A percentile compares a stretch with the other conserved stretches of the same genome.
Conservation (phyloP, 169 alveolate species). For the Fabrea salina region DNA sequence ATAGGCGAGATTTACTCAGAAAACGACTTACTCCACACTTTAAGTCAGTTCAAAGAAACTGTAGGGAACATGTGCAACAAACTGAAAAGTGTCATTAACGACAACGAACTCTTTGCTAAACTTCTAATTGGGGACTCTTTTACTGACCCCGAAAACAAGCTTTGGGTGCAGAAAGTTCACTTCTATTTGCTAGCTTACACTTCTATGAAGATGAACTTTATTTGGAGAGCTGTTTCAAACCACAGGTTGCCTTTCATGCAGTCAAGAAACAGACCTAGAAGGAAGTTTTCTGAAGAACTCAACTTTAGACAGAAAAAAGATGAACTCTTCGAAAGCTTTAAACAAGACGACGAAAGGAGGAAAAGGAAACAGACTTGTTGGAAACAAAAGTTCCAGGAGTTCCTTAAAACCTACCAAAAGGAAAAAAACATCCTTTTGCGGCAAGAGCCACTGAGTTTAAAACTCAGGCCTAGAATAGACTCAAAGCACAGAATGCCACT, state of each 20-base stretch:
- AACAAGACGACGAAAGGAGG: background rate
- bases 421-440: background rate
- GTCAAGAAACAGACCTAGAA: no score
- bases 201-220: slow-evolving; percentile 13
- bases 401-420: background rate
- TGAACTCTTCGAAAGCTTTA: no score
- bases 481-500: background rate
- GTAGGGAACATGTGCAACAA: background rate
- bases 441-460: background rate
- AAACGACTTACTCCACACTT: no score
- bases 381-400: background rate
- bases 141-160: no score
- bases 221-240: background rate
- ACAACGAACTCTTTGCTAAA: background rate
- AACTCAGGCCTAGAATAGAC: background rate
- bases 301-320: no score
- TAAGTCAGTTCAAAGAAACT: background rate
- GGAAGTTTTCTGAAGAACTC: no score
- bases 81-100: background rate
- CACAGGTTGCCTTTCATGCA: no score
- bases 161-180: background rate
- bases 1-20: background rate
- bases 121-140: no score
- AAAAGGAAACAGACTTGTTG: background rate
- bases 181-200: slow-evolving; percentile 3